Evolutionary conservation across 129 eudicot species (phyloP).

Genomic region (Silybum marianum): DNA sequence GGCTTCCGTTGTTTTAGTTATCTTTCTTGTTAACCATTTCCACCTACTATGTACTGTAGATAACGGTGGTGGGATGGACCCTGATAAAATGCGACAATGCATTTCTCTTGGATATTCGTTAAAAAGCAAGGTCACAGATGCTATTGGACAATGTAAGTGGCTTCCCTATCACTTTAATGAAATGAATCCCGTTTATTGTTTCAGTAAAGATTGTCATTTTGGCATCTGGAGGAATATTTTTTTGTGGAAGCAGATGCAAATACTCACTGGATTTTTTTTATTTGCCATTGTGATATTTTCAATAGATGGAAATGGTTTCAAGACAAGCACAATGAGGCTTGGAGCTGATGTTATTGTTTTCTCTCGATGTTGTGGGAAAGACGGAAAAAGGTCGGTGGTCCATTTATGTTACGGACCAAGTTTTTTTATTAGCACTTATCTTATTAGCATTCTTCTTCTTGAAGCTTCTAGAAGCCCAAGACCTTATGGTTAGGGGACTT

Average conservation of each 20-base stretch:
- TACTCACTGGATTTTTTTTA: slow-evolving; percentile 5
- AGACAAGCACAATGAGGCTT: slow-evolving; percentile 99
- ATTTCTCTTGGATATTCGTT: slow-evolving; percentile 96
- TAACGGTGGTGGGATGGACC: slow-evolving; percentile 97
- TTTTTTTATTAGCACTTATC: neutral
- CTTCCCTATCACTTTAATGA: slow-evolving; percentile 1
- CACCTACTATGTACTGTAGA: slow-evolving; percentile 43
- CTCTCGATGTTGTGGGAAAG: slow-evolving; percentile 63
- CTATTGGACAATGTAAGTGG: slow-evolving; percentile 89
- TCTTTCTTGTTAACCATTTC: slow-evolving; percentile 7
- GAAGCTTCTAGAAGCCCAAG: neutral
- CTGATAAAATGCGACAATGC: slow-evolving; percentile 94
- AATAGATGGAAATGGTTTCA: slow-evolving; percentile 97
- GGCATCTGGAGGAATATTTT: neutral
- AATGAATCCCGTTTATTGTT: neutral
- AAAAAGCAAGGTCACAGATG: slow-evolving; percentile 81
- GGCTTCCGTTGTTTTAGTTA: neutral
- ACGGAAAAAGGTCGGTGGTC: slow-evolving; percentile 63
- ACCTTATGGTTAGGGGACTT: neutral
- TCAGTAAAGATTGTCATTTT: slow-evolving; percentile 5
- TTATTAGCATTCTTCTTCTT: neutral
- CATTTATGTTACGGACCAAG: neutral
- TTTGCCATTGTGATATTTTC: slow-evolving; percentile 22
- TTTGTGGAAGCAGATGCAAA: neutral
- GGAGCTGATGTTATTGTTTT: slow-evolving; percentile 98